Base-by-base conservation (phyloP, 176 grass and related monocot genomes). In the Rhynchospora pubera region DNA sequence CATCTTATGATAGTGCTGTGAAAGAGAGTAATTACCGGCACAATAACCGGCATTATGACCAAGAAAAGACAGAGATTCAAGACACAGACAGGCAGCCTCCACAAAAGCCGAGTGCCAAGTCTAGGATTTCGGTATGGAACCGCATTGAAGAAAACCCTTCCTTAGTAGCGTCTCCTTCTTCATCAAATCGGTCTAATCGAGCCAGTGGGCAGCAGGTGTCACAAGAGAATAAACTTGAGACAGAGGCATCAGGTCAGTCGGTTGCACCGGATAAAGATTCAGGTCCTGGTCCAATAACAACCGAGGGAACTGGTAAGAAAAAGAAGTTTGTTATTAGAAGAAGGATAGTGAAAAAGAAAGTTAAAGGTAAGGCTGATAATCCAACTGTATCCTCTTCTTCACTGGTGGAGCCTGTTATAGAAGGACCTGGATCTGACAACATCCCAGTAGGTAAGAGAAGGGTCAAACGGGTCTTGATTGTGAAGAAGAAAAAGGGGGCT, bases 41-140 rank as follows among this genome's bases (percentile, higher is more conserved):
- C 79, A 0, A n/a, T 71, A 32, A 79, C 84, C 15, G 79, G 65
- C 43, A 85, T 81, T 3, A 83, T 85, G 64, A 84, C 83, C 67
- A 94, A 89, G 80, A 88, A 85, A 65, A 91, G 86, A 73, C 88
- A 89, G 81, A 98, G 90, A 81, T 79, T 88, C 22, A 77, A 68
- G 50, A 59, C 71, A 57, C 65, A 30, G 23, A 32, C 52, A 58
- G 42, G 83, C 83, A 16, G 48, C 80, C 34, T 84, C 86, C 9
- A 50, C 81, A 50, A 50, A 57, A 50, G 66, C 23, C 28, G 86
- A 73, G 53, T 1, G 82, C 89, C 30, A 82, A 90, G 30, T 78
- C 79, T 1, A 98, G 90, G 57, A 52, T 94, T 18, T 95, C 92
- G 85, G 96, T 95, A 15, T 98, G 96, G 96, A 88, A 88, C 60